Conservation (phyloP, 2,329 filamentous ascomycete genomes). For the Ophiocordyceps polyrhachis-furcata region DNA sequence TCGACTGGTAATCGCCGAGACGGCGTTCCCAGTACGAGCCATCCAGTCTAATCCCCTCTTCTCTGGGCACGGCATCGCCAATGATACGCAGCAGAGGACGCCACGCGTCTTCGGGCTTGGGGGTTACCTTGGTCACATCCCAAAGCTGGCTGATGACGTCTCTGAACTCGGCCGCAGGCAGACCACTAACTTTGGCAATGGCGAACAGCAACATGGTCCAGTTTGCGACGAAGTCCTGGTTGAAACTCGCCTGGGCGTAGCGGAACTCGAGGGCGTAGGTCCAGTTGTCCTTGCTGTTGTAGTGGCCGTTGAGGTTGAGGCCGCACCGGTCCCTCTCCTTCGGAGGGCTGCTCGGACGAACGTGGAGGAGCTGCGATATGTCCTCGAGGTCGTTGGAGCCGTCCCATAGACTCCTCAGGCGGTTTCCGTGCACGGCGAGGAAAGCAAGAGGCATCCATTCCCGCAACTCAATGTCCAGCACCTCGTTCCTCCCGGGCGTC, state of each 20-base stretch:
- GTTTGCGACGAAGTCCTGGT: constrained; percentile 1
- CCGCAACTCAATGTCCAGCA: neutral
- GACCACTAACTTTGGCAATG: constrained; percentile 3
- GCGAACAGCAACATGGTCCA: constrained; percentile 4
- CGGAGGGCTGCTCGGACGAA: neutral
- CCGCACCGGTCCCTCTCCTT: neutral
- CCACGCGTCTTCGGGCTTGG: neutral
- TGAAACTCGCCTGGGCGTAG: constrained; percentile 5
- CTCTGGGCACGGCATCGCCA: neutral
- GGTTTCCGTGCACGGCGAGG: neutral
- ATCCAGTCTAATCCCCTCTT: neutral
- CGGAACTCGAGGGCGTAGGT: constrained; percentile 6
- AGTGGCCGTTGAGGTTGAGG: neutral
- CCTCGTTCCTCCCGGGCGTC: neutral
- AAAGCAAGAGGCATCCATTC: neutral
- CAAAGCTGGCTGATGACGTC: neutral
- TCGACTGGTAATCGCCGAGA: neutral
- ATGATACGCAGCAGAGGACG: neutral
- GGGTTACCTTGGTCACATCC: neutral
- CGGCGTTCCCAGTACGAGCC: neutral
- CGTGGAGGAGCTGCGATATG: neutral
- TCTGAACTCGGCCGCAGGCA: constrained; percentile 2
- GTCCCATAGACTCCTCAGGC: neutral
- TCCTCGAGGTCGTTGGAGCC: neutral
- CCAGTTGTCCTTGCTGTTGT: neutral